Base-by-base conservation (phyloP, 2,329 filamentous ascomycete species). In the Verruconis gallopava region DNA sequence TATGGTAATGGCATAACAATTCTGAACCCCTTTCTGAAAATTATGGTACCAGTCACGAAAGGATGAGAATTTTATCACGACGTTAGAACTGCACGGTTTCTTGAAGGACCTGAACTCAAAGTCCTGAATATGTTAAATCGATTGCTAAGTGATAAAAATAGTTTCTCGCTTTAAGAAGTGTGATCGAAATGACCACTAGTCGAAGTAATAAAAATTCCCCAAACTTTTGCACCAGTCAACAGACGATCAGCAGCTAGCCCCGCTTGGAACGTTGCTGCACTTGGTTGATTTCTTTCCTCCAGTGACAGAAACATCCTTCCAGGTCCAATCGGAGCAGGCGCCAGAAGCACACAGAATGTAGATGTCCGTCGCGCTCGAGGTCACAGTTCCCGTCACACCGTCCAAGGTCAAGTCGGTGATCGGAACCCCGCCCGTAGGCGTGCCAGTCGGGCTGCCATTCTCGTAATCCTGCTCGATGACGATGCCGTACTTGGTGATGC, bases 301-400 rank as follows among this genome's bases (percentile, higher is more conserved):
- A 15, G 68, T 70, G 28, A 75, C 59, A 34, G 47, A 53, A 45
- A 71, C 63, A 36, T 57, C 61, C 12, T 53, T 60, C 68, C 70
- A 75, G 13, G 62, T 69, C 69, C 72, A 77, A 55, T 64, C 59
- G 4, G 59, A 63, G 56, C 70, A 73, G 42, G 62, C 60, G 20
- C 66, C 69, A n/a, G 50, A 56, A 12, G 65, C 73, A 49, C 73
- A 76, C 13, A 74, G 64, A 43, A 76, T 69, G 50, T 70, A 70
- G 47, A 73, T 54, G 39, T 69, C 40, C 5, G 50, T 54, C 3
- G 56, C 61, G 20, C 44, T 46, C 45, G 52, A 56, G 22, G 53
- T 44, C 37, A 72, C 67, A 3, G 59, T 54, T 5, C 69, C 69
- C 3, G 58, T 64, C 38, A 72, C 57, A 35, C 58, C 56, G 30